Conservation (phyloP, 2,329 filamentous ascomycete species). For the Epichloe typhina region DNA sequence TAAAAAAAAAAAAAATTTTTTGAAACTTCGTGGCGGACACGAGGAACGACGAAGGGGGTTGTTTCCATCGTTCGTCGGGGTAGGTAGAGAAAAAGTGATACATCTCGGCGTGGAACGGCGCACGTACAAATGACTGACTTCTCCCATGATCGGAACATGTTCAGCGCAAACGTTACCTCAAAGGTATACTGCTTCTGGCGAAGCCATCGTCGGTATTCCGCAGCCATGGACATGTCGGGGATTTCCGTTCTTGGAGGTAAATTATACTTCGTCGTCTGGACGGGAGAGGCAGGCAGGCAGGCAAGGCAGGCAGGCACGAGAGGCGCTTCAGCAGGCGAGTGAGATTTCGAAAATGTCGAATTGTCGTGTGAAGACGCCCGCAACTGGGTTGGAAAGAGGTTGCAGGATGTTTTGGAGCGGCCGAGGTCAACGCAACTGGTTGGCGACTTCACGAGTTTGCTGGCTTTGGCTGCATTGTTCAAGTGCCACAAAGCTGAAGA, state of each 20-base stretch:
- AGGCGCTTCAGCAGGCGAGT: background rate
- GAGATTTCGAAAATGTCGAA: no score
- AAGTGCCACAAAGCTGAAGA: background rate
- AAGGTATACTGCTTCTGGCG: conserved; percentile 96
- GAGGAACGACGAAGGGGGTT: no score
- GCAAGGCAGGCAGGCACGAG: background rate
- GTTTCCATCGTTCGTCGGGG: no score
- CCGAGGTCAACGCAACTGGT: background rate
- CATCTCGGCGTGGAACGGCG: conserved; percentile 2
- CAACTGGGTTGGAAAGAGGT: no score
- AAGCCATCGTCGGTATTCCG: conserved; percentile 62
- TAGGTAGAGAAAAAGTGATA: no score
- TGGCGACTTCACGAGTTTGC: background rate
- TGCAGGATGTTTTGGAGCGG: no score
- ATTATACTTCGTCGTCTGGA: background rate
- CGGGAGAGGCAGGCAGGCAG: background rate
- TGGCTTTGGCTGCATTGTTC: background rate
- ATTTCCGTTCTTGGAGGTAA: background rate
- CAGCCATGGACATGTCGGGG: conserved; percentile 5
- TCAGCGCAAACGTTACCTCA: conserved; percentile 90
- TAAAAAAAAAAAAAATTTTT: no score
- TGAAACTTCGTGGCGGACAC: no score
- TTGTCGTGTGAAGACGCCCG: no score
- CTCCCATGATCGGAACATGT: conserved; percentile 94
- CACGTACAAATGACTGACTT: conserved; percentile 94